Percentiles rank a stretch among this genome's conserved stretches.
Evolutionary conservation across 805 yeast species (phyloP).

Genomic region (Pichia eremophila): DNA sequence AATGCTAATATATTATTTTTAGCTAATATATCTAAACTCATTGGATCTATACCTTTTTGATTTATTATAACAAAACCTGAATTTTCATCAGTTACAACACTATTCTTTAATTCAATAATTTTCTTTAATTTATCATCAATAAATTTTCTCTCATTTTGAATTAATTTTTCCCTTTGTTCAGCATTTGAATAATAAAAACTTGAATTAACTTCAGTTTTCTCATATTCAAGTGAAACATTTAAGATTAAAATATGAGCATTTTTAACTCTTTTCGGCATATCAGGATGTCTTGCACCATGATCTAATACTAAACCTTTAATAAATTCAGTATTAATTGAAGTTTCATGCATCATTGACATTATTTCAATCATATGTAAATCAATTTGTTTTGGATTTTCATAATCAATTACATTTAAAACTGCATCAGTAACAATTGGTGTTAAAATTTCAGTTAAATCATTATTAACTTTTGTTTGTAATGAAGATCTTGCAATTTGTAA

Average conservation of each 20-base stretch:
- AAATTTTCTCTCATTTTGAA: conserved; percentile 85
- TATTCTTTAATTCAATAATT: conserved; percentile 86
- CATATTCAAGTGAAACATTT: conserved; percentile 93
- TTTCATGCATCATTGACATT: conserved; percentile 94
- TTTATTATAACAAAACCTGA: conserved; percentile 88
- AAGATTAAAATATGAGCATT: conserved; percentile 81
- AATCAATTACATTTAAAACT: conserved; percentile 64
- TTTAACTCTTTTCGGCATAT: conserved; percentile 84
- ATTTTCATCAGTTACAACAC: conserved; percentile 65
- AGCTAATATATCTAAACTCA: conserved; percentile 91
- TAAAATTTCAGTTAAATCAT: conserved; percentile 67
- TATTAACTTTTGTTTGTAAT: conserved; percentile 73
- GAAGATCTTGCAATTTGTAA: conserved; percentile 90
- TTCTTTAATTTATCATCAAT: conserved; percentile 89
- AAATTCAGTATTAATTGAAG: conserved; percentile 73
- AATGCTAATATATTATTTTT: conserved; percentile 87
- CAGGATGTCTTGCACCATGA: conserved; percentile 99
- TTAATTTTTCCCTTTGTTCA: conserved; percentile 91
- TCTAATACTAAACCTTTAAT: conserved; percentile 88
- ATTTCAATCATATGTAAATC: conserved; percentile 97
- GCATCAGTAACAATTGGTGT: conserved; percentile 97
- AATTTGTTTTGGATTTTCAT: conserved; percentile 31
- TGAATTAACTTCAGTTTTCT: conserved; percentile 94
- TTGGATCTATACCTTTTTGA: conserved; percentile 98
- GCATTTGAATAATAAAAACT: conserved; percentile 92